Conservation (phyloP, 768 basidiomycete species). For the Cystofilobasidium ferigula region DNA sequence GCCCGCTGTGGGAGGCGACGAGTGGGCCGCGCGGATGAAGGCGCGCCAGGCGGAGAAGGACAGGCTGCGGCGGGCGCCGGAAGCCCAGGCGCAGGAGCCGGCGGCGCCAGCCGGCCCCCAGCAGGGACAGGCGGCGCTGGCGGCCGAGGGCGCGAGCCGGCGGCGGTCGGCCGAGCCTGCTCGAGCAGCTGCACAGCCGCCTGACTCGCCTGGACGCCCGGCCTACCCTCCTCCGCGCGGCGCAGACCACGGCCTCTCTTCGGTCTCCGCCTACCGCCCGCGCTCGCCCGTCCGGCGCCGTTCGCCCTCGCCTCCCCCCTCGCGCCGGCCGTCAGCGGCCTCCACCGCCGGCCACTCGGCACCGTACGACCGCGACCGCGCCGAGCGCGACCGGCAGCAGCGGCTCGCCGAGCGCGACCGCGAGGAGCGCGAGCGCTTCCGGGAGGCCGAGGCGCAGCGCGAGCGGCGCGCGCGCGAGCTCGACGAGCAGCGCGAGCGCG, state of each 20-base stretch:
- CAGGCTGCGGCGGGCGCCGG: not conserved
- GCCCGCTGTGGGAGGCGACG: constrained; percentile 12
- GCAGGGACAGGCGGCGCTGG: no score
- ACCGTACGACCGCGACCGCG: not conserved
- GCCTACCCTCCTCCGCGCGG: not conserved
- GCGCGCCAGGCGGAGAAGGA: constrained; percentile 11
- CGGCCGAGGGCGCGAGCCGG: no score
- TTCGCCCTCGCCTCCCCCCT: not conserved
- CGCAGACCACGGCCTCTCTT: not conserved
- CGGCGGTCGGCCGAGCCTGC: no score
- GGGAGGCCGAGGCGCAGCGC: no score
- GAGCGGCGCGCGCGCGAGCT: no score
- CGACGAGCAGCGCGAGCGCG: not conserved
- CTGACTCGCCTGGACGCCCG: not conserved
- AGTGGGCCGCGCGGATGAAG: constrained; percentile 16
- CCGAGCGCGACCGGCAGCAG: not conserved
- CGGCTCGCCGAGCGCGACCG: not conserved
- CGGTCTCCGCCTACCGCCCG: not conserved
- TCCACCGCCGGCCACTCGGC: not conserved
- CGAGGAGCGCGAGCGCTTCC: not conserved
- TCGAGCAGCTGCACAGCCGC: no score
- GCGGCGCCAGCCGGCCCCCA: no score
- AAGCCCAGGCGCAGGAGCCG: not conserved
- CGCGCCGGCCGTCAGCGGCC: no score
- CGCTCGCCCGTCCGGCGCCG: not conserved